These are phyloP conservation scores for Galerina marginata DNA, from an alignment of 768 basidiomycete species.

Conservation along the genomic window DNA sequence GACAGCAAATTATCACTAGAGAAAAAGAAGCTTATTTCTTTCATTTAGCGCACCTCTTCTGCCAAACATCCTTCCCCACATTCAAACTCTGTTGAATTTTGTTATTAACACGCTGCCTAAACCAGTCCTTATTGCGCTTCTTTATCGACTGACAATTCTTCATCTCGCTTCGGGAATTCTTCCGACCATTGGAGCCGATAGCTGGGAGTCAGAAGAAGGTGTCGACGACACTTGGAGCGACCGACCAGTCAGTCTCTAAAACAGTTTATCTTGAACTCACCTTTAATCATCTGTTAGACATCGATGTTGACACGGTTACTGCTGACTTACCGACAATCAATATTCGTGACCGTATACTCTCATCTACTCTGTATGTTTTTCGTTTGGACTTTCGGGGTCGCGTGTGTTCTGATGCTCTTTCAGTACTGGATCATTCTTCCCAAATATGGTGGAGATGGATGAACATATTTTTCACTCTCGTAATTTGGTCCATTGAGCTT, in stretches of 20 bases:
- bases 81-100: constrained; percentile 81
- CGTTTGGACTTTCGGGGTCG: background rate
- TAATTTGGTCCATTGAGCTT: constrained; percentile 84
- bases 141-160: constrained; percentile 81
- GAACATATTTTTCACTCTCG: constrained; percentile 85
- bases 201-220: constrained; percentile 73
- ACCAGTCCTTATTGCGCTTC: constrained; percentile 77
- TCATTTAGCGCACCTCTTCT: constrained; percentile 70
- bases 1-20: background rate
- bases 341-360: constrained; percentile 88
- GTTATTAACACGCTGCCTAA: constrained; percentile 86
- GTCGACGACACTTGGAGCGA: constrained; percentile 71
- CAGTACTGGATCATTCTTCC: constrained; percentile 88
- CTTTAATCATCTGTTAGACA: constrained; percentile 52
- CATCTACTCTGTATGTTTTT: constrained; percentile 72
- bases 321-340: constrained; percentile 81
- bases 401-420: constrained; percentile 8
- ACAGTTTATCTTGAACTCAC: background rate
- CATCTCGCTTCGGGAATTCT: constrained; percentile 84
- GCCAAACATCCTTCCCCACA: constrained; percentile 80
- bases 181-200: constrained; percentile 83
- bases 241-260: constrained; percentile 61
- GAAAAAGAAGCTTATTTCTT: constrained; percentile 2
- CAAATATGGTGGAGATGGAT: constrained; percentile 95
- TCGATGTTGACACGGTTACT: constrained; percentile 76